Evolutionary conservation across 768 basidiomycete genomes (phyloP), one percentile per base, ranked within the genome.

Genomic region (Asterophora parasitica): DNA sequence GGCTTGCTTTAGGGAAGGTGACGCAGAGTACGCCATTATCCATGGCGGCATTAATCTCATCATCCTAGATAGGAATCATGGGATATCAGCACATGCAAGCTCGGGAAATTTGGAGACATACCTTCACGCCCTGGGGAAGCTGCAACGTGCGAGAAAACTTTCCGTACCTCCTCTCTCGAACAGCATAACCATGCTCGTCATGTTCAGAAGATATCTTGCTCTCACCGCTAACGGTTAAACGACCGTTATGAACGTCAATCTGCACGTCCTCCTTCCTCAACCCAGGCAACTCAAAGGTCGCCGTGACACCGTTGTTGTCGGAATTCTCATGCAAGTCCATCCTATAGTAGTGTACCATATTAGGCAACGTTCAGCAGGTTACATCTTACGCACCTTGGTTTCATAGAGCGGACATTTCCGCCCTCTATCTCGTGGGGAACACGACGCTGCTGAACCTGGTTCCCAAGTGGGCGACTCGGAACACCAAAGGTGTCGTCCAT

Each of bases 271-370:
- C 70, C 46, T 76, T 74, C 46, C 67, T 73, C 49, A 79, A 57
- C 7, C 79, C 78, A 9, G 81, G 80, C 3, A 79, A 61, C 55
- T 81, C 81, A 49, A 82, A 77, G 9, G 71, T 72, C 7, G 76
- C 78, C 2, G 73, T 77, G 20, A 79, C 70, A 15, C 54, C 48
- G 51, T 73, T 72, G n/a, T 58, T 55, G 1, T 69, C 65, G 12
- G 65, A 52, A 42, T 72, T 65, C 56, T 78, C 76, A 43, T 73
- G 65, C 2, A 81, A 45, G 52, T 82, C 71, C 66, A 81, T 73
- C 51, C 80, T 68, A 23, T 11, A 4, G 38, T 3, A 23, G 12
- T 12, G 23, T 15, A 16, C 10, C 28, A 16, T n/a, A n/a, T n/a
- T n/a, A n/a, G n/a, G n/a, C n/a, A n/a, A n/a, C n/a, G n/a, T n/a